Evolutionary conservation across 345 rosid species (phyloP), one percentile per base, ranked within the genome.

Genomic region (Populus nigra): DNA sequence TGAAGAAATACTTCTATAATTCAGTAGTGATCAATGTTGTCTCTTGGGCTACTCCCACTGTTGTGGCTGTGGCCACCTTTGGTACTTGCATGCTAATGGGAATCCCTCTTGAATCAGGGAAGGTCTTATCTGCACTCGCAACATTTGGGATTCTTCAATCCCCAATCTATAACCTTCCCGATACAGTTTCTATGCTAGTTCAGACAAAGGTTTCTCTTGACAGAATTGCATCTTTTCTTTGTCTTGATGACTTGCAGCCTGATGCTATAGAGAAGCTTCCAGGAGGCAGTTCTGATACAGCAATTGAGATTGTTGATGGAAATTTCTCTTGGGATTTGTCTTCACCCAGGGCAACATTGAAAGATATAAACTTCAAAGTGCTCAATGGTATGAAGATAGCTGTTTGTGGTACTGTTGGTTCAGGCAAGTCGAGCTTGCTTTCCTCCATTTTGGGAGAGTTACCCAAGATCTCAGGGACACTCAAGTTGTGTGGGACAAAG

Each of bases 341-440:
- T 33, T 33, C 35, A 33, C 0, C 35, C 35, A 33, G 35, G 3
- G 35, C 35, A 33, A 33, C 35, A 33, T 33, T 33, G 35, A 33
- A 33, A 33, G 35, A 33, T 33, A 33, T 33, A 33, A 33, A 33
- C 35, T 33, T 33, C 35, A 33, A 33, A 33, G 35, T 33, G 35
- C 35, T 33, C 0, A 33, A 33, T 33, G 35, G 35, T 25, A 91
- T 86, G 94, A 88, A 83, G 72, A 89, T 93, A 75, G 96, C 96
- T 53, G 89, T 93, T 71, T 93, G 94, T 47, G 96, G 96, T 22
- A 85, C 89, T 35, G 94, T 91, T 76, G 96, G 97, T 65, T 89
- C 97, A 0, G 94, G 96, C 16, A 93, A 93, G 79, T 93, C 97
- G 3, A 93, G 91, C 81, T 82, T 93, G 43, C 90, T 93, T 57